These are phyloP conservation scores for Purshia tridentata DNA, from an alignment of 306 rosid genomes.

Conservation along the genomic window DNA sequence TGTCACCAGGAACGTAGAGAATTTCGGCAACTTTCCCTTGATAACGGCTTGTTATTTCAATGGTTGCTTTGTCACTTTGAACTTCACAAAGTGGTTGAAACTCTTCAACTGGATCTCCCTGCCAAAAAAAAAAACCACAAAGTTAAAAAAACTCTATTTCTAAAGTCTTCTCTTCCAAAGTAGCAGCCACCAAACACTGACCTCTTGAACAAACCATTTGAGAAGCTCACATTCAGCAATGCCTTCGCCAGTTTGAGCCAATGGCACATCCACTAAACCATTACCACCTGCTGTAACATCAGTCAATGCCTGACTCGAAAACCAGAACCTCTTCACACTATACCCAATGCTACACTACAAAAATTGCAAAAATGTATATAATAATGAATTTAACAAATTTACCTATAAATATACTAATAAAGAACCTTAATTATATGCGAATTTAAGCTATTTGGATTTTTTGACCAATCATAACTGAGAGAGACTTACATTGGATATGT, in stretches of 20 bases:
- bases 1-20: conserved; percentile 72
- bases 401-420: background rate
- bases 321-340: conserved; percentile 34
- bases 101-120: conserved; percentile 87
- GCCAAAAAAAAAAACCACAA: conserved; percentile 34
- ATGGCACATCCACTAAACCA: conserved; percentile 65
- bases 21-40: conserved; percentile 68
- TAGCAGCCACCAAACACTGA: conserved; percentile 25
- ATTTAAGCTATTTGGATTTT: background rate
- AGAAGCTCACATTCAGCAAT: conserved; percentile 98
- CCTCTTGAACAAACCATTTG: conserved; percentile 94
- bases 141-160: background rate
- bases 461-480: background rate
- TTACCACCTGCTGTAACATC: conserved; percentile 38
- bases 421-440: background rate
- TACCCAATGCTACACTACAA: conserved; percentile 37
- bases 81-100: conserved; percentile 95
- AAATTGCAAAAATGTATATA: background rate
- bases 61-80: conserved; percentile 99
- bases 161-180: background rate
- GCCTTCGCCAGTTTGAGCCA: conserved; percentile 99
- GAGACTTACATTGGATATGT: conserved; percentile 35
- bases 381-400: background rate
- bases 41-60: conserved; percentile 95
- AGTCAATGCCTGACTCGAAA: conserved; percentile 50